Base-by-base conservation (phyloP, 2,329 filamentous ascomycete genomes). In the Ceratocystis huliohia region DNA sequence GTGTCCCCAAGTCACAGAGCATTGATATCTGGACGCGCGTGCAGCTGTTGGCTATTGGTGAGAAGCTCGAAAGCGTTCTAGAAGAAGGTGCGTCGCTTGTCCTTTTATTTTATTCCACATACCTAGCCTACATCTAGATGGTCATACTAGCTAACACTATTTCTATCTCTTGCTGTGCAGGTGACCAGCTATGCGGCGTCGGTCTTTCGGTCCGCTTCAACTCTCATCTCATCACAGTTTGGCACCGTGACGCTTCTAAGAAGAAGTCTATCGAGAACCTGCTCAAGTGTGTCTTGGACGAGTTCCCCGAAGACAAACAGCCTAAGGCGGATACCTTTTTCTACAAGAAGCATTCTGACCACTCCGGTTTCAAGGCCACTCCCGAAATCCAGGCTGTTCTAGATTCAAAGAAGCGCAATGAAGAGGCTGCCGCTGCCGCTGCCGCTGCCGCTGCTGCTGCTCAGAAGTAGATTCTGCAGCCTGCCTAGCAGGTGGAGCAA, bases 261-360 rank as follows among this genome's bases (percentile, higher is more conserved):
- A 81, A 89, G 73, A 85, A 83, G 71, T 94, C 91, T 5, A 83
- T 94, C 71, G 85, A 93, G 73, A 83, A 80, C 69, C 81, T 96
- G 68, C 81, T 92, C 62, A 78, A 84, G 69, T 87, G 84, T 61
- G 86, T 96, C 64, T 78, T 96, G 61, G 82, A 86, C 64, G 84
- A 89, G 70, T 79, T 96, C 37, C 87, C 87, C 5, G 77, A 81
- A 1, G 88, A 94, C 73, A 77, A 96, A 70, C 80, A 80, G 67
- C 90, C 90, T 48, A 88, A 88, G 77, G 73, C 82, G 61, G 84
- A 86, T 68, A 84, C 84, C 74, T 91, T 89, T 78, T 87, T 86
- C 75, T 96, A 96, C 79, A 94, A 94, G 80, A 89, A 87, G 75
- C 93, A 97, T 78, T 84, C 86, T 56, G 91, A 96, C 74, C 91